Conservation (phyloP, 2,329 filamentous ascomycete genomes). For the Elsinoe australis region DNA sequence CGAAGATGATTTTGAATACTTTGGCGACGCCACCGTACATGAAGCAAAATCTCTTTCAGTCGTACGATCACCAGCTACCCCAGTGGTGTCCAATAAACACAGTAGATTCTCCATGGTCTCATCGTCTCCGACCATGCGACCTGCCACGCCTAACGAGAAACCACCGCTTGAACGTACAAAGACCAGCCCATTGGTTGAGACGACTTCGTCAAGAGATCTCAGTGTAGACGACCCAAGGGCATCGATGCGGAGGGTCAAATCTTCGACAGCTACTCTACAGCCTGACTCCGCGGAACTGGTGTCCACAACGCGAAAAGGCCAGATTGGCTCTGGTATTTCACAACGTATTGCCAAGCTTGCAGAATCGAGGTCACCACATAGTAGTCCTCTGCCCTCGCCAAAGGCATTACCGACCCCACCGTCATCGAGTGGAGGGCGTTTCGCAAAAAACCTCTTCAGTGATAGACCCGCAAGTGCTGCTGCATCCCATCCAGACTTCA, state of each 20-base stretch:
- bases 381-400: slow-evolving; percentile 21
- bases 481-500: neutral
- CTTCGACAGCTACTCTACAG: neutral
- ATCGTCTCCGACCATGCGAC: neutral
- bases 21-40: slow-evolving; percentile 72
- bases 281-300: neutral
- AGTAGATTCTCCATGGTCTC: slow-evolving; percentile 22
- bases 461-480: neutral
- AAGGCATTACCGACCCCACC: slow-evolving; percentile 15
- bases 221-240: neutral
- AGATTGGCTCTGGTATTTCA: slow-evolving; percentile 83
- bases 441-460: neutral
- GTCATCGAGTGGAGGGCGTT: slow-evolving; percentile 12
- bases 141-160: neutral
- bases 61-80: slow-evolving; percentile 72
- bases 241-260: neutral
- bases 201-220: slow-evolving; percentile 3
- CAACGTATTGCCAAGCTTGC: slow-evolving; percentile 65
- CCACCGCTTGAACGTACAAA: neutral
- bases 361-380: slow-evolving; percentile 21
- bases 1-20: slow-evolving; percentile 63
- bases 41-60: slow-evolving; percentile 75
- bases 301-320: slow-evolving; percentile 49
- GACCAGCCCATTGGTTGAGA: neutral
- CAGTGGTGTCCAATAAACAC: slow-evolving; percentile 43